Percentiles rank a stretch among this genome's conserved stretches.
Conservation (phyloP, 2,329 filamentous ascomycete genomes). For the Colletotrichum viniferum region DNA sequence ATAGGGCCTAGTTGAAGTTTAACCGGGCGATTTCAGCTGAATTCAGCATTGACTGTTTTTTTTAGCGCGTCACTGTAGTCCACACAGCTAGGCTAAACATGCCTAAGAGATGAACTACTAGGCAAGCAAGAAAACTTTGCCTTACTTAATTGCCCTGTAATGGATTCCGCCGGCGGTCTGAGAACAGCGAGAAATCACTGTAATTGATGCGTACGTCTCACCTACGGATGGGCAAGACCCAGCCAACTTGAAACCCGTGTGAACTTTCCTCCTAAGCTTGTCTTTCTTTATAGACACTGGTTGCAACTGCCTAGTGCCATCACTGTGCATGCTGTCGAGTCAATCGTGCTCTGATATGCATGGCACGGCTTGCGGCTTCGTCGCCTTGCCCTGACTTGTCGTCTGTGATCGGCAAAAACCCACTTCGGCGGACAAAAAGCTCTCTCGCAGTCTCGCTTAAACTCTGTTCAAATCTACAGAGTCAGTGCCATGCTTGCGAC, state of each 20-base stretch:
- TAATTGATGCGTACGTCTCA: neutral
- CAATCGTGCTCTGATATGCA: neutral
- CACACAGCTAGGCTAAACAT: neutral
- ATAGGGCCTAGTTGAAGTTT: no score
- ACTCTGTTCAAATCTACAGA: neutral
- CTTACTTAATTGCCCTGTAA: neutral
- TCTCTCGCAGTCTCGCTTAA: neutral
- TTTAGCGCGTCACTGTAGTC: no score
- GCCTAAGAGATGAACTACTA: neutral
- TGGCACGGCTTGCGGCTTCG: neutral
- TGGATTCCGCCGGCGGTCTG: neutral
- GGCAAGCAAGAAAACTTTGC: neutral
- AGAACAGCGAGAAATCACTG: neutral
- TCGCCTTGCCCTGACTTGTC: neutral
- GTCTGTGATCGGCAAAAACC: neutral
- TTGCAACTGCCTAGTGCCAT: neutral
- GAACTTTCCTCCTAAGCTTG: neutral
- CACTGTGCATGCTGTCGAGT: neutral
- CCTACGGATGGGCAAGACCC: neutral
- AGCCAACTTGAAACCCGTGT: neutral
- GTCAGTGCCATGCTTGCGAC: neutral
- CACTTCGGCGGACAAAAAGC: neutral
- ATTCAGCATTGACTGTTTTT: no score
- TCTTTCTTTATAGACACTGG: neutral
- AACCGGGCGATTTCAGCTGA: no score